Evolutionary conservation across 768 basidiomycete genomes (phyloP).

Genomic region (Leccinum fibrillosum): DNA sequence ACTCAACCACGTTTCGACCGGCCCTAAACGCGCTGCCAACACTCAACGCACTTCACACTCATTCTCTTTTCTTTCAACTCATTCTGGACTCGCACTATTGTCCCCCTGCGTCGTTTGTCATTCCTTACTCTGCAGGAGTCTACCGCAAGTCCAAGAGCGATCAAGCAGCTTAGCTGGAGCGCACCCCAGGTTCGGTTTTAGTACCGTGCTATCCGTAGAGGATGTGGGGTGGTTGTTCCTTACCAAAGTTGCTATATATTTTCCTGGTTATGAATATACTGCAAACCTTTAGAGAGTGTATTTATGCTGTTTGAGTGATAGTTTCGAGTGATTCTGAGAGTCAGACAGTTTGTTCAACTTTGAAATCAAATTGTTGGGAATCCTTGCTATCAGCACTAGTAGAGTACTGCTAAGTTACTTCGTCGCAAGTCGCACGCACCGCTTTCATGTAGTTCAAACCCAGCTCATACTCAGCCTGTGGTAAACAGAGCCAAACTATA

Average conservation of each 20-base stretch:
- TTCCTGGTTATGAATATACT: background rate
- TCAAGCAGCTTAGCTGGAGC: slow-evolving; percentile 28
- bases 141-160: slow-evolving; percentile 35
- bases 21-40: slow-evolving; percentile 18
- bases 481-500: slow-evolving; percentile 29
- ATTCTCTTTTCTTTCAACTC: slow-evolving; percentile 14
- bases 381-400: background rate
- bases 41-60: background rate
- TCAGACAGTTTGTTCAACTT: background rate
- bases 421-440: no score
- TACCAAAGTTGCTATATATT: slow-evolving; percentile 33
- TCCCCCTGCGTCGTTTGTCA: slow-evolving; percentile 27
- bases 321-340: background rate
- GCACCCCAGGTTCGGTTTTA: slow-evolving; percentile 10
- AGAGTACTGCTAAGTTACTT: background rate
- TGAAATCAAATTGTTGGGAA: background rate
- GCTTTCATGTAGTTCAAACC: background rate
- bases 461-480: slow-evolving; percentile 10
- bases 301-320: background rate
- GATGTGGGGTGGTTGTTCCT: slow-evolving; percentile 28
- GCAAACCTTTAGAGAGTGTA: background rate
- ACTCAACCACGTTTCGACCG: background rate
- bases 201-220: background rate
- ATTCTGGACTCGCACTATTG: slow-evolving; percentile 38
- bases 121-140: slow-evolving; percentile 28